Conservation (phyloP, 1,139 yeast species). For the Yamadazyma triangularis region DNA sequence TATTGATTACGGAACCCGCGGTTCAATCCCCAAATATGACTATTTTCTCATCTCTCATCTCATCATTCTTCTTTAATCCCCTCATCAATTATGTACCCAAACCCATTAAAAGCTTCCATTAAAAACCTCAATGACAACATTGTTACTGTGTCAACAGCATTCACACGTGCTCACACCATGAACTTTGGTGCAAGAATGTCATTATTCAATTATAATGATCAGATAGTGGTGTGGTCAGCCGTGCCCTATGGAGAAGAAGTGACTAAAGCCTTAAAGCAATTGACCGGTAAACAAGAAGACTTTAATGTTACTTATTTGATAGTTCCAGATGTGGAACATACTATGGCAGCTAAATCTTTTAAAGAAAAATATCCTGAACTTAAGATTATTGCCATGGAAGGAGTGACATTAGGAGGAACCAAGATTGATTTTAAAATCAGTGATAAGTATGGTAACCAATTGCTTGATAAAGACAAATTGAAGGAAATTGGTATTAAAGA, state of each 20-base stretch:
- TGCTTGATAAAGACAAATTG: conserved; percentile 19
- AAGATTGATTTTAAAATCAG: conserved; percentile 33
- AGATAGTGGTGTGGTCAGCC: conserved; percentile 55
- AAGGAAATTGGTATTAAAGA: conserved; percentile 24
- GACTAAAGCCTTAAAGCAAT: conserved; percentile 30
- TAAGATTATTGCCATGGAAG: conserved; percentile 48
- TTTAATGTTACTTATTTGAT: conserved; percentile 39
- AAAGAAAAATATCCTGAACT: conserved; percentile 43
- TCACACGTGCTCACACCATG: conserved; percentile 34
- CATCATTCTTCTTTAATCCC: neutral
- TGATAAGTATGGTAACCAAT: conserved; percentile 21
- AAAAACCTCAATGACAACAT: conserved; percentile 44
- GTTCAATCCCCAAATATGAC: neutral
- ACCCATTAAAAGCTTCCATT: conserved; percentile 33
- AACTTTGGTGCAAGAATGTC: conserved; percentile 65
- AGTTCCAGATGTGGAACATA: conserved; percentile 53
- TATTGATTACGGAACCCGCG: neutral
- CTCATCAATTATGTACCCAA: conserved; percentile 21
- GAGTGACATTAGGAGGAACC: conserved; percentile 20
- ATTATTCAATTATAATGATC: conserved; percentile 31
- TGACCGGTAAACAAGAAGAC: conserved; percentile 26
- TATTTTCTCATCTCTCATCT: neutral
- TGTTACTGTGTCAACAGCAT: conserved; percentile 47
- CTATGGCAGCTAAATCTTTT: conserved; percentile 53
- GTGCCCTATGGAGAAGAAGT: conserved; percentile 53